Evolutionary conservation across 1,284 basidiomycete genomes (phyloP).

Genomic region (Ustilago xerochloae): DNA sequence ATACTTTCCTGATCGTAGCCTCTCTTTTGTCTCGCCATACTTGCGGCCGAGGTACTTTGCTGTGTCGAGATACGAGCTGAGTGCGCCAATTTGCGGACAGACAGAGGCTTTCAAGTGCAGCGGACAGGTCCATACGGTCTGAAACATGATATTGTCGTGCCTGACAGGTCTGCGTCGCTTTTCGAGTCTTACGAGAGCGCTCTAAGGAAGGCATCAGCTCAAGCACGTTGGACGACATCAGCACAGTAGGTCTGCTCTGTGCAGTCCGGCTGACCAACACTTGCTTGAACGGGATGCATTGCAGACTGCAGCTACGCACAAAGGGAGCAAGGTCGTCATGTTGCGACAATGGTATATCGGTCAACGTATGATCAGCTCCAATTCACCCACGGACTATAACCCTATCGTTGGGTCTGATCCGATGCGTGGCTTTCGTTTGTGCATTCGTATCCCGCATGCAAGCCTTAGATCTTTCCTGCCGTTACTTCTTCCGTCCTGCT

Average conservation of each 20-base stretch:
- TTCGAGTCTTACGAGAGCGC: too few species aligned
- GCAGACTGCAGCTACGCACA: neutral
- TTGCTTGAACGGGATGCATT: neutral
- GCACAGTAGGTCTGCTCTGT: conserved; percentile 1
- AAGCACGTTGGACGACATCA: neutral
- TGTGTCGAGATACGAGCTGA: too few species aligned
- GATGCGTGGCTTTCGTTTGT: conserved; percentile 3
- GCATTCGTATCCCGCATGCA: neutral
- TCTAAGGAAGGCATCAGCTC: too few species aligned
- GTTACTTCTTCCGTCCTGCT: neutral
- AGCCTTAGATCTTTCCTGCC: neutral
- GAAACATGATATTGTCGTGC: too few species aligned
- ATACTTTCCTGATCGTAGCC: neutral
- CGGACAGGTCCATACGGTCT: too few species aligned
- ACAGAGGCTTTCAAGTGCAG: too few species aligned
- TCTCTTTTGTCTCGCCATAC: too few species aligned
- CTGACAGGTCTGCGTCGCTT: too few species aligned
- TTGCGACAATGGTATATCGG: conserved; percentile 2
- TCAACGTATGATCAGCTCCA: conserved; percentile 2
- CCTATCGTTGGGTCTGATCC: conserved; percentile 12
- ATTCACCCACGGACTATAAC: neutral
- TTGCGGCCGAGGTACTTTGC: too few species aligned
- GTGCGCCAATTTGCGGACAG: too few species aligned
- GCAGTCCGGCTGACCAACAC: conserved; percentile 20
- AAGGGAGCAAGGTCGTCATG: neutral